Evolutionary conservation across 2,329 filamentous ascomycete species (phyloP).

Genomic region (Cladophialophora yegresii): DNA sequence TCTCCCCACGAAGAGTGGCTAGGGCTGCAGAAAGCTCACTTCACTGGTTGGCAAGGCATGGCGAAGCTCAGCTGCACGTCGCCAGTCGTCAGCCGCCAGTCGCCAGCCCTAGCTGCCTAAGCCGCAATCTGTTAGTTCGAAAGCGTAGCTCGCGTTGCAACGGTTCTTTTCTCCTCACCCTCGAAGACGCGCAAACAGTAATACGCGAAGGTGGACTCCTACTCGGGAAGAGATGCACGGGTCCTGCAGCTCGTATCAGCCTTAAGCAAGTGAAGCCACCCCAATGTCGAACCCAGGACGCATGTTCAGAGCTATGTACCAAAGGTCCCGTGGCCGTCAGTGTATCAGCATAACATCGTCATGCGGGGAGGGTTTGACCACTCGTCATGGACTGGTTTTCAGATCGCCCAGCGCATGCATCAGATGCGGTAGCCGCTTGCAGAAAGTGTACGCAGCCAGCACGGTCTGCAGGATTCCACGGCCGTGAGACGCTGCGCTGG

Average conservation of each 20-base stretch:
- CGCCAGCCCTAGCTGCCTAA: background rate
- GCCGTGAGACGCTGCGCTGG: background rate
- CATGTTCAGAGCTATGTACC: background rate
- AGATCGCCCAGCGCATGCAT: background rate
- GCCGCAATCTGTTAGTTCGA: no score
- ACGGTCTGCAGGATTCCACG: background rate
- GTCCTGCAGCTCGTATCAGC: background rate
- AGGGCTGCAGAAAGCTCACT: background rate
- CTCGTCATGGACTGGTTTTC: background rate
- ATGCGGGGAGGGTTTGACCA: background rate
- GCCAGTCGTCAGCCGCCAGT: no score
- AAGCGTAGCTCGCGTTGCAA: background rate
- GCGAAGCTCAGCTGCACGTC: background rate
- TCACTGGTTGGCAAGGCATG: no score
- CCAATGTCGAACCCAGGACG: background rate
- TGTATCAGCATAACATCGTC: background rate
- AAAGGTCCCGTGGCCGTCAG: background rate
- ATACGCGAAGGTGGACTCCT: no score
- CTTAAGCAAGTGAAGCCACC: background rate
- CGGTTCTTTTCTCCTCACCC: no score
- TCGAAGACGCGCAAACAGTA: no score
- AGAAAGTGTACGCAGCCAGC: background rate
- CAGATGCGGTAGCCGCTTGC: background rate
- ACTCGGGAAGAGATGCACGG: no score
- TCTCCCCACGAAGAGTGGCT: no score